Evolutionary conservation across 129 eudicot species (phyloP).

Genomic region (Flaveria trinervia): DNA sequence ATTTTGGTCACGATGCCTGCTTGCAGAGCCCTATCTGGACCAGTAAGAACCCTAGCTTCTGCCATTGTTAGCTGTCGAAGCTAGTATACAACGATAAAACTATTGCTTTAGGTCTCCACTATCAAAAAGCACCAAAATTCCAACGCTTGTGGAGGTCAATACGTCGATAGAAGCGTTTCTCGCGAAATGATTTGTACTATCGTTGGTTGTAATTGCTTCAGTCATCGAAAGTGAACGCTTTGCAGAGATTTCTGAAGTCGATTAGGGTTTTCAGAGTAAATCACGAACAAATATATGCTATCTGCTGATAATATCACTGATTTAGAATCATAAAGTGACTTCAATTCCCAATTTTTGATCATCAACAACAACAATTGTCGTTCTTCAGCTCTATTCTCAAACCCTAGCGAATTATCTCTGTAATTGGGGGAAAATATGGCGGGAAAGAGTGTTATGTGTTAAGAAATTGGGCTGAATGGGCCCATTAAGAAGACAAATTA

Average conservation of each 20-base stretch:
- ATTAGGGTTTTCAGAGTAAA: neutral
- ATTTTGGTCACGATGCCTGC: conserved; percentile 72
- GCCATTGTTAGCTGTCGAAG: conserved; percentile 30
- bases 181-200: too few species aligned
- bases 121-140: too few species aligned
- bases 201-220: too few species aligned
- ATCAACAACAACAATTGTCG: neutral
- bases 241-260: neutral
- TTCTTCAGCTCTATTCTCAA: conserved; percentile 14
- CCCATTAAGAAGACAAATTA: too few species aligned
- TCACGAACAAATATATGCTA: neutral
- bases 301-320: neutral
- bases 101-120: too few species aligned
- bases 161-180: too few species aligned
- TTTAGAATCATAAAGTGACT: neutral
- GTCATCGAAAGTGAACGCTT: neutral
- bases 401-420: neutral
- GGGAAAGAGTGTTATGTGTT: conserved; percentile 19
- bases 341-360: neutral
- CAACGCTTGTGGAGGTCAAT: too few species aligned
- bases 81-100: neutral
- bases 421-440: conserved; percentile 17
- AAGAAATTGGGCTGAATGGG: too few species aligned
- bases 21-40: conserved; percentile 31
- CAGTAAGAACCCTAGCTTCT: conserved; percentile 51